phyloP scores from a whole-genome alignment of 1,284 basidiomycete genomes.

The Ustilago crameri region DNA sequence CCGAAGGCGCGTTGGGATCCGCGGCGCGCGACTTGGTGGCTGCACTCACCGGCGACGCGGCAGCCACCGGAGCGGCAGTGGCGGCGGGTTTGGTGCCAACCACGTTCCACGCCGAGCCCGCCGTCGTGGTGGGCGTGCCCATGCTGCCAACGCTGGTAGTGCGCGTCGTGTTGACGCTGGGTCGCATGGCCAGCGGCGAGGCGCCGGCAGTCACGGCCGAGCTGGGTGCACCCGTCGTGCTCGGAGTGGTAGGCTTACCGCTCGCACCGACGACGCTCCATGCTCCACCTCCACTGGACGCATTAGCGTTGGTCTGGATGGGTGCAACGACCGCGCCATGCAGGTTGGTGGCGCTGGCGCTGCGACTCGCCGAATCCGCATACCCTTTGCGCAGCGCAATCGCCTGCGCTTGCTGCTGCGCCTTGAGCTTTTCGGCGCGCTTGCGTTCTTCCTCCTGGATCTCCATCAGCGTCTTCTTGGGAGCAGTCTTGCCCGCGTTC shows the following conservation, averaged over 20 bases:
- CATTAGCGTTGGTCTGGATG: neutral
- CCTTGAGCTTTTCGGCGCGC: slow-evolving; percentile 71
- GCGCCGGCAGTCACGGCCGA: slow-evolving; percentile 22
- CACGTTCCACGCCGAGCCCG: slow-evolving; percentile 27
- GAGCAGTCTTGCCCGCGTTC: slow-evolving; percentile 56
- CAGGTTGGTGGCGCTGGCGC: slow-evolving; percentile 12
- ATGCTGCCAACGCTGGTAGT: slow-evolving; percentile 7
- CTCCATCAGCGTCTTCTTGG: slow-evolving; percentile 96
- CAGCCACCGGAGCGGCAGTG: slow-evolving; percentile 44
- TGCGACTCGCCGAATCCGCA: slow-evolving; percentile 74
- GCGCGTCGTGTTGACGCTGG: slow-evolving; percentile 9
- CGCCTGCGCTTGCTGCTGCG: slow-evolving; percentile 70
- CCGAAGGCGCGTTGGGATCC: slow-evolving; percentile 78
- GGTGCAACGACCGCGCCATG: slow-evolving; percentile 71
- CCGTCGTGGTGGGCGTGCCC: slow-evolving; percentile 1
- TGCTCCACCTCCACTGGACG: slow-evolving; percentile 72
- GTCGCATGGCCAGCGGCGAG: slow-evolving; percentile 18
- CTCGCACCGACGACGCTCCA: slow-evolving; percentile 88
- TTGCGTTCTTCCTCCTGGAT: slow-evolving; percentile 95
- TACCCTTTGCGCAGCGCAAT: slow-evolving; percentile 74
- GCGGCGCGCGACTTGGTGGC: neutral
- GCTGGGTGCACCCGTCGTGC: slow-evolving; percentile 1
- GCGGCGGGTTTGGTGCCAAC: slow-evolving; percentile 22
- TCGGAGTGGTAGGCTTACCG: slow-evolving; percentile 74
- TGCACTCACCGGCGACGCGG: slow-evolving; percentile 46